Conservation (phyloP, 2,329 filamentous ascomycete genomes). For the Teratosphaeria zuluensis region DNA sequence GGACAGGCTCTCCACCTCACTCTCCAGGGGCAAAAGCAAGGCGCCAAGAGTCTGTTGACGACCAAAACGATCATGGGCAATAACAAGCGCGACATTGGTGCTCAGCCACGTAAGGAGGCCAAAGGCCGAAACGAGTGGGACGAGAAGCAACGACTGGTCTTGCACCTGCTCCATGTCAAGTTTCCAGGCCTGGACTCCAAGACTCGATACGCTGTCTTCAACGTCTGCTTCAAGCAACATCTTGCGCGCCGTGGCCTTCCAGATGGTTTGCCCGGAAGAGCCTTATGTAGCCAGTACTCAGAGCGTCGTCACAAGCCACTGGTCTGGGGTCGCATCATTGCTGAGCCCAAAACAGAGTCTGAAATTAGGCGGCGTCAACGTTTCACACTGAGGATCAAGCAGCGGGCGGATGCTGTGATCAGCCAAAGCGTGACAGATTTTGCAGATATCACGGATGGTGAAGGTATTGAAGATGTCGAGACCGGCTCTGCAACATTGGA, state of each 20-base stretch:
- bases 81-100: not conserved
- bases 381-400: not conserved
- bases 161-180: not conserved
- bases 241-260: not conserved
- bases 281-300: slow-evolving; percentile 1
- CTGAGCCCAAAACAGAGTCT: not conserved
- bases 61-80: not conserved
- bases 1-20: no score
- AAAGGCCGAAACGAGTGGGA: not conserved
- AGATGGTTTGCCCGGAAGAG: not conserved
- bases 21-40: no score
- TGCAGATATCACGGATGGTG: not conserved
- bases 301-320: not conserved
- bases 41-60: not conserved
- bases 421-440: not conserved
- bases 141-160: not conserved
- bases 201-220: not conserved
- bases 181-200: not conserved
- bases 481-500: not conserved
- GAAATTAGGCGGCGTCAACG: not conserved
- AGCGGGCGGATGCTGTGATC: not conserved
- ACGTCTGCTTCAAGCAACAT: not conserved
- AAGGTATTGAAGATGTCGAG: not conserved
- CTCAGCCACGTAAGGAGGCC: not conserved
- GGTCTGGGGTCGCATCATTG: not conserved